A percentile compares a stretch with the other conserved stretches of the same genome.
Evolutionary conservation across 495 filamentous ascomycete species (phyloP).

Genomic region (Niebla homalea): DNA sequence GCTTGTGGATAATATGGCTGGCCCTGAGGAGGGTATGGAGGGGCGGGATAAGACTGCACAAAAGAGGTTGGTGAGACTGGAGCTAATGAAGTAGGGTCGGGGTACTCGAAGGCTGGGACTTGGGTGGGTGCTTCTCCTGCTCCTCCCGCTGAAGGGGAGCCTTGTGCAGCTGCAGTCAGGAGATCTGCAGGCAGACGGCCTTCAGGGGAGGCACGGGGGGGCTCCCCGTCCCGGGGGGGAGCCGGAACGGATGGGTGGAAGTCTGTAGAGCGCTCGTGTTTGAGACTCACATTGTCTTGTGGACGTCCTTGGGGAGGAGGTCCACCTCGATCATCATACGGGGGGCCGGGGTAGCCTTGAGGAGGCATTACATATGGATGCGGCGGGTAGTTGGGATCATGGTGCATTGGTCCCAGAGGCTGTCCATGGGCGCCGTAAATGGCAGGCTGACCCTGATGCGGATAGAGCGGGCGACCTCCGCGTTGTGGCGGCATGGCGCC

Average conservation of each 20-base stretch:
- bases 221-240: constrained; percentile 6
- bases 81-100: constrained; percentile 40
- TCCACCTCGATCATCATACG: constrained; percentile 23
- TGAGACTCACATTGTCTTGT: constrained; percentile 37
- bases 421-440: constrained; percentile 69
- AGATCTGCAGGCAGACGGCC: constrained; percentile 9
- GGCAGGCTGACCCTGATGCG: constrained; percentile 24
- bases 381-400: constrained; percentile 34
- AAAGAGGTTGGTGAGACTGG: constrained; percentile 39
- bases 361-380: constrained; percentile 29
- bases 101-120: constrained; percentile 31
- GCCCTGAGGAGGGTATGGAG: constrained; percentile 27
- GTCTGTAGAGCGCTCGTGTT: constrained; percentile 19
- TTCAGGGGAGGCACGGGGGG: constrained; percentile 3
- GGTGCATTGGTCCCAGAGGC: constrained; percentile 45
- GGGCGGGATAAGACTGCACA: constrained; percentile 33
- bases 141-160: constrained; percentile 21
- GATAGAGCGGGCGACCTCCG: constrained; percentile 27
- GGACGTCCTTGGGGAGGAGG: constrained; percentile 17
- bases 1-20: constrained; percentile 32
- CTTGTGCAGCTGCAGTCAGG: constrained; percentile 22
- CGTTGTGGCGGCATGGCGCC: constrained; percentile 26
- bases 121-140: not conserved
- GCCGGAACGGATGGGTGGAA: constrained; percentile 18
- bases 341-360: constrained; percentile 20